phyloP scores from a whole-genome alignment of 352 stramenopile genomes.

The Globisporangium acanthophoron region DNA sequence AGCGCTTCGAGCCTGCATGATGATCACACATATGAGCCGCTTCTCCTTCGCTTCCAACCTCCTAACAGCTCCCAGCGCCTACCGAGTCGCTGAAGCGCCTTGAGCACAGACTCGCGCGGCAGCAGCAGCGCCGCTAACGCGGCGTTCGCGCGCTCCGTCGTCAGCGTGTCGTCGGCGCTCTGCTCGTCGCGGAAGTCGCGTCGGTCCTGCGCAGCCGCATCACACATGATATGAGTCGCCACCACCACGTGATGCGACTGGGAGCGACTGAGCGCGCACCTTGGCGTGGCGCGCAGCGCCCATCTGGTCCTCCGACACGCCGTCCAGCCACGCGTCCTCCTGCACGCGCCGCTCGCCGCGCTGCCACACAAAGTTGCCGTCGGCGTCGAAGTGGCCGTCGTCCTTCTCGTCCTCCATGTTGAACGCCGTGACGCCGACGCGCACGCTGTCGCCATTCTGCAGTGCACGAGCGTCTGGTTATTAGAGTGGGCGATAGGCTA shows the following conservation, averaged over 20 bases:
- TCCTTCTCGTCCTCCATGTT: slow-evolving; percentile 85
- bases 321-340: slow-evolving; percentile 80
- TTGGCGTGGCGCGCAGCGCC: slow-evolving; percentile 53
- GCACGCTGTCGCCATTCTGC: slow-evolving; percentile 17
- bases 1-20: slow-evolving; percentile 39
- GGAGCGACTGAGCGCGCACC: slow-evolving; percentile 6
- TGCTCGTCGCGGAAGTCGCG: slow-evolving; percentile 55
- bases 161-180: slow-evolving; percentile 47
- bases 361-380: slow-evolving; percentile 80
- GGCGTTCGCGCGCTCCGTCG: slow-evolving; percentile 41
- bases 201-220: slow-evolving; percentile 20
- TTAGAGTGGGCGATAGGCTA: background rate
- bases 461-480: background rate
- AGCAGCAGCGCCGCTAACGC: slow-evolving; percentile 52
- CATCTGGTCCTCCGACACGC: slow-evolving; percentile 69
- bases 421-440: slow-evolving; percentile 65
- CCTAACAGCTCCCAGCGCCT: background rate
- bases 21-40: background rate
- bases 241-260: background rate
- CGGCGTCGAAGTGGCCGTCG: slow-evolving; percentile 77
- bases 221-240: too few species aligned
- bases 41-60: too few species aligned
- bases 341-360: slow-evolving; percentile 68
- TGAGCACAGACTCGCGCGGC: slow-evolving; percentile 69
- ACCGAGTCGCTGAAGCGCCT: slow-evolving; percentile 68